phyloP scores from a whole-genome alignment of 2,329 filamentous ascomycete genomes.

The Alternaria alternata region DNA sequence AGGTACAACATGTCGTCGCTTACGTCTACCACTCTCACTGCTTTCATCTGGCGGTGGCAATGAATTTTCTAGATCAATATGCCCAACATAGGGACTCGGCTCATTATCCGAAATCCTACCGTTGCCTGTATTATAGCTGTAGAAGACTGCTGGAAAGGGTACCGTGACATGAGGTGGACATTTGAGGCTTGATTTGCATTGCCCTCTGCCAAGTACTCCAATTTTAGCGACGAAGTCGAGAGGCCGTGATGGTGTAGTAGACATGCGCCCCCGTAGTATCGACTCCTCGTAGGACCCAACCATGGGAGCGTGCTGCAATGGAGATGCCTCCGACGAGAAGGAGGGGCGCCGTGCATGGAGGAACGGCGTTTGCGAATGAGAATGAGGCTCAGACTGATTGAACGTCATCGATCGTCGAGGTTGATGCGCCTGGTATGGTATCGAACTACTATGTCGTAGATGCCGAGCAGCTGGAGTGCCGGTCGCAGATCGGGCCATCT shows the following conservation, averaged over 20 bases:
- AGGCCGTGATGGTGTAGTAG: constrained; percentile 90
- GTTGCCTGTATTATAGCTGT: constrained; percentile 82
- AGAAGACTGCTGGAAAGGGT: constrained; percentile 94
- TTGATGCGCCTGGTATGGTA: constrained; percentile 79
- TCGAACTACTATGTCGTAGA: constrained; percentile 65
- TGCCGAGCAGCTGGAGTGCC: constrained; percentile 44
- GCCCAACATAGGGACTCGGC: constrained; percentile 93
- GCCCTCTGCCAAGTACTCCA: constrained; percentile 86
- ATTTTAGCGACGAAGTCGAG: constrained; percentile 95
- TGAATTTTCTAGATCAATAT: constrained; percentile 87
- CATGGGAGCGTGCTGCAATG: constrained; percentile 90
- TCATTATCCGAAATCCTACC: constrained; percentile 77
- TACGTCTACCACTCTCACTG: constrained; percentile 53
- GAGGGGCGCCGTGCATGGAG: constrained; percentile 71
- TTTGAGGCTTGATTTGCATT: constrained; percentile 83
- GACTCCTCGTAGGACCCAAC: constrained; percentile 98
- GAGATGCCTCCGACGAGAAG: constrained; percentile 74
- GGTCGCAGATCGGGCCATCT: constrained; percentile 42
- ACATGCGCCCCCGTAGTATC: constrained; percentile 94
- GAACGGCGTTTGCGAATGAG: constrained; percentile 55
- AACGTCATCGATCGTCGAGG: constrained; percentile 77
- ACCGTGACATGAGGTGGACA: constrained; percentile 92
- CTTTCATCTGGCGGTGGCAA: constrained; percentile 63
- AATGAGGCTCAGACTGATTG: constrained; percentile 48
- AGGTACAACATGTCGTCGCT: constrained; percentile 43